These are phyloP conservation scores for Phialophora tarda DNA, from an alignment of 2,329 filamentous ascomycete species.

Conservation along the genomic window DNA sequence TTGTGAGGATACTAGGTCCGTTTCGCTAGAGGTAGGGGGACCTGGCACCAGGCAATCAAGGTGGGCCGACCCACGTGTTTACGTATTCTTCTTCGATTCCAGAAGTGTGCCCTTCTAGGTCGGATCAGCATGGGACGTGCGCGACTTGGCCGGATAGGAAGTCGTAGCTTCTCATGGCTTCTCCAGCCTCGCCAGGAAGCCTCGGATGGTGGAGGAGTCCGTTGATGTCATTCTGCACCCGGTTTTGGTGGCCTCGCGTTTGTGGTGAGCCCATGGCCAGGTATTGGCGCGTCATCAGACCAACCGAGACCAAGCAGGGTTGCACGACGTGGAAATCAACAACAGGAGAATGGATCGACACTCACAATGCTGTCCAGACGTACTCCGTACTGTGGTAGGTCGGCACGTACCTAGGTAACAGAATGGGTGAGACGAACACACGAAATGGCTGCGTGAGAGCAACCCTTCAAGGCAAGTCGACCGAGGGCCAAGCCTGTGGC, in stretches of 20 bases:
- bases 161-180: constrained; percentile 1
- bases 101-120: constrained; percentile 13
- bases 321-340: background rate
- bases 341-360: background rate
- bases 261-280: background rate
- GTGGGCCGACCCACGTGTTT: constrained; percentile 13
- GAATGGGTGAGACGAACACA: background rate
- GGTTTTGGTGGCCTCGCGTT: background rate
- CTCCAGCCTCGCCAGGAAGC: constrained; percentile 15
- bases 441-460: background rate
- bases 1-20: background rate
- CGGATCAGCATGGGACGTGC: background rate
- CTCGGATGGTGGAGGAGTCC: constrained; percentile 4
- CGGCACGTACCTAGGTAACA: too few relatives aligned
- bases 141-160: constrained; percentile 13
- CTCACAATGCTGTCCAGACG: background rate
- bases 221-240: constrained; percentile 18
- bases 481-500: background rate
- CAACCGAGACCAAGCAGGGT: background rate
- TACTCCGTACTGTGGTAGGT: background rate
- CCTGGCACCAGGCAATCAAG: background rate
- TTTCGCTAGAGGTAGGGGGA: background rate
- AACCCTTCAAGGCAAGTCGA: background rate
- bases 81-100: constrained; percentile 19
- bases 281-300: background rate